Conservation (phyloP, 257 asterid genomes). For the Solanum corneliomulleri region DNA sequence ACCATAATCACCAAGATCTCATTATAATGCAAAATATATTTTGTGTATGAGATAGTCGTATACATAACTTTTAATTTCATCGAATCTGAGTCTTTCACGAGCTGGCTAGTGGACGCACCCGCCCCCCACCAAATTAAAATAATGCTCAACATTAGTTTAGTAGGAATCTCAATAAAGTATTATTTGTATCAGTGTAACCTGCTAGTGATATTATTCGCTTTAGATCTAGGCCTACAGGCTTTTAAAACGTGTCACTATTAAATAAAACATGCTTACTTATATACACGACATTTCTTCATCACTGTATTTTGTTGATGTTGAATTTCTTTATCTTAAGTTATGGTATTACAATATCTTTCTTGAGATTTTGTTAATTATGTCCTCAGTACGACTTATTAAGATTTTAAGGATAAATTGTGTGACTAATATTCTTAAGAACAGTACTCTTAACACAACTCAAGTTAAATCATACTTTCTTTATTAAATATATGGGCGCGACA, state of each 20-base stretch:
- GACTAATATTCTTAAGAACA: background rate
- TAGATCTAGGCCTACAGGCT: too few species aligned
- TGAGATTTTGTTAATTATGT: background rate
- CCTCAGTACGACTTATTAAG: background rate
- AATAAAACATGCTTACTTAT: too few species aligned
- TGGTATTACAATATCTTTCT: background rate
- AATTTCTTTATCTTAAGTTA: too few species aligned
- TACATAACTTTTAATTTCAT: background rate
- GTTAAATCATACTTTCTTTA: background rate
- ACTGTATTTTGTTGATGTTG: too few species aligned
- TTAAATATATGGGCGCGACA: background rate
- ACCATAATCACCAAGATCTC: background rate
- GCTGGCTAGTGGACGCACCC: background rate
- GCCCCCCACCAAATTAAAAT: background rate
- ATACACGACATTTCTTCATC: too few species aligned
- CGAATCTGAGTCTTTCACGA: background rate
- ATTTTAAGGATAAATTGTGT: background rate
- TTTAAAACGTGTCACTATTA: too few species aligned
- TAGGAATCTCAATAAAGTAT: too few species aligned
- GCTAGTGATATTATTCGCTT: too few species aligned
- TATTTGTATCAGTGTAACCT: too few species aligned
- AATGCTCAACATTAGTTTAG: background rate
- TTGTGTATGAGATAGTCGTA: background rate
- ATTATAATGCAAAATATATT: background rate
- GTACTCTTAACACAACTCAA: background rate